Base-by-base conservation (phyloP, 1,284 basidiomycete genomes). In the Schizophyllum amplum region DNA sequence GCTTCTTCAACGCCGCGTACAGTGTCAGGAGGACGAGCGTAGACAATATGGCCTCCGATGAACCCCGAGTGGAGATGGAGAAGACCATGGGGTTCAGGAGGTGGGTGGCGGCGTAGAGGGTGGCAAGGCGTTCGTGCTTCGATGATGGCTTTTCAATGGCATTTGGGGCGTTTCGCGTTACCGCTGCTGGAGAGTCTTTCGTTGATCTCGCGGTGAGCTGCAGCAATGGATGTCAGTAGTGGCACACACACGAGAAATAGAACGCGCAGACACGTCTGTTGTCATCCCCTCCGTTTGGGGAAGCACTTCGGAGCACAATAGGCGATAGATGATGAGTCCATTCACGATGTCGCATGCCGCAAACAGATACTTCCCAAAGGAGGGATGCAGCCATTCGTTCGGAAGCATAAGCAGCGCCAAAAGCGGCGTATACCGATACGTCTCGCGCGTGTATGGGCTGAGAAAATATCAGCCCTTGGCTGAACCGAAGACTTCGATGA, bases 381-480 rank as follows among this genome's bases (percentile, higher is more conserved):
- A 81, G 2, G 84, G 83, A 63, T 93, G 88, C 13, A 94, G 59
- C 72, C 86, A 78, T 62, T 81, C 80, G 66, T 94, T 95, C 1
- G 96, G 94, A 1, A 85, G 75, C 24, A 98, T 74, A 7, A 96
- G 68, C 1, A 94, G 70, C 1, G 96, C 92, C 6, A 99, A 80
- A 25, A 99, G 74, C 3, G 96, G 96, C 1, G 96, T 99, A 70
- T 99, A 99, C 4, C 96, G 87, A 70, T 97, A 99, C 1, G 97
- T 99, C 61, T 89, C 83, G 52, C 96, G 81, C n/a, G 79, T 81
- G 68, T 98, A 99, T 2, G 97, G 97, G 65, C 94, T 95, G 59
- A 9, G 57, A 24, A 55, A 13, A n/a, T n/a, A n/a, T n/a, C 53
- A 62, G 46, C 42, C 57, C 23, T 58, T 3, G 47, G 33, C 20